A percentile compares a stretch with the other conserved stretches of the same genome.
Evolutionary conservation across 805 yeast genomes (phyloP).

Genomic region (Zygosaccharomyces siamensis): DNA sequence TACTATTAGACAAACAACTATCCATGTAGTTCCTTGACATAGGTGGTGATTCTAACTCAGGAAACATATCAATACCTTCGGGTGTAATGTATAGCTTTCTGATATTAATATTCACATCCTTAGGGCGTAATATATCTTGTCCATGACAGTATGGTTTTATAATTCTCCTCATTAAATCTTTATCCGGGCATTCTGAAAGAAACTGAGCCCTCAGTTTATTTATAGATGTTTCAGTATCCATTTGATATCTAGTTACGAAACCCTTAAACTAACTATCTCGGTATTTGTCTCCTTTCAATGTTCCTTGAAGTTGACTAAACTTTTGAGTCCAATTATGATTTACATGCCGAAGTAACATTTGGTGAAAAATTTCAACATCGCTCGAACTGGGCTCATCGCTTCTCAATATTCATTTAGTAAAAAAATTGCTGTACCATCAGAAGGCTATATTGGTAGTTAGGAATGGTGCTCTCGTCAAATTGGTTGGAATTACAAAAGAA

Average conservation of each 20-base stretch:
- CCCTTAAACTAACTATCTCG: background rate
- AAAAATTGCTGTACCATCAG: background rate
- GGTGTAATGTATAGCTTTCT: slow-evolving; percentile 17
- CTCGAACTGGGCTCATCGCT: slow-evolving; percentile 11
- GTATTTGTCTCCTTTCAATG: background rate
- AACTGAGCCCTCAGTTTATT: slow-evolving; percentile 31
- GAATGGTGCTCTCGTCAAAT: slow-evolving; percentile 36
- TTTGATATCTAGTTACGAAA: slow-evolving; percentile 2
- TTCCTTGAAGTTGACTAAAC: background rate
- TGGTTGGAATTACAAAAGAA: slow-evolving; percentile 32
- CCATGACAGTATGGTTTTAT: slow-evolving; percentile 25
- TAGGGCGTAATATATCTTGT: background rate
- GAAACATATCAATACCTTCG: slow-evolving; percentile 22
- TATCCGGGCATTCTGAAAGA: slow-evolving; percentile 26
- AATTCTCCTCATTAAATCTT: slow-evolving; percentile 30
- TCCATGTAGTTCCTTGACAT: slow-evolving; percentile 24
- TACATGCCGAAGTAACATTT: slow-evolving; percentile 1
- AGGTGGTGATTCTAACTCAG: slow-evolving; percentile 31
- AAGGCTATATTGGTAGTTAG: background rate
- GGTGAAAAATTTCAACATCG: slow-evolving; percentile 2
- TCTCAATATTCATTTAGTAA: background rate
- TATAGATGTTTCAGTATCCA: slow-evolving; percentile 29
- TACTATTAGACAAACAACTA: slow-evolving; percentile 7
- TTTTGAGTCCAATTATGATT: background rate
- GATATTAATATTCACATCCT: slow-evolving; percentile 13